These are phyloP conservation scores for Mycena crocata DNA, from an alignment of 768 basidiomycete genomes.

Conservation along the genomic window DNA sequence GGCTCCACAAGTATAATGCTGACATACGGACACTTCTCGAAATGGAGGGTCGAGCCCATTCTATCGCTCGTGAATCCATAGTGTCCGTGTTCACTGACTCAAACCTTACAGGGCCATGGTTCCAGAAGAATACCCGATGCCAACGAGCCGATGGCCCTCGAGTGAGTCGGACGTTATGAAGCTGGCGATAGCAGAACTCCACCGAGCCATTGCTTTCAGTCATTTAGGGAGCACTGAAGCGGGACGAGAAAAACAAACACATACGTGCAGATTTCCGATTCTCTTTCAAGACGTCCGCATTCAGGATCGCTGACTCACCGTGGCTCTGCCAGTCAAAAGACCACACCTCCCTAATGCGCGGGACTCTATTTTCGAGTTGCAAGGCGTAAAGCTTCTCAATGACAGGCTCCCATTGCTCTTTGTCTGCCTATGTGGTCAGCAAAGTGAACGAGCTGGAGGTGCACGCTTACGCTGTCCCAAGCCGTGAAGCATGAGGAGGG, in stretches of 20 bases:
- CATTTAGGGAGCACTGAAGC: too few relatives aligned
- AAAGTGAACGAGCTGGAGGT: neutral
- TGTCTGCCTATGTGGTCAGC: slow-evolving; percentile 35
- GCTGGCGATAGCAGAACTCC: slow-evolving; percentile 13
- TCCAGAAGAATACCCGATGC: slow-evolving; percentile 22
- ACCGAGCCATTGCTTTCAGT: slow-evolving; percentile 33
- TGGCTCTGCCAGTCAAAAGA: slow-evolving; percentile 45
- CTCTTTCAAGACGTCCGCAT: slow-evolving; percentile 36
- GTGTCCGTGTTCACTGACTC: neutral
- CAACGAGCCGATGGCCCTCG: slow-evolving; percentile 1
- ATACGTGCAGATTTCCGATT: slow-evolving; percentile 34
- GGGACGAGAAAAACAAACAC: too few relatives aligned
- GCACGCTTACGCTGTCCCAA: slow-evolving; percentile 12
- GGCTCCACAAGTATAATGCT: slow-evolving; percentile 18
- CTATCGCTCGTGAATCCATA: neutral
- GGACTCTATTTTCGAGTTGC: slow-evolving; percentile 3
- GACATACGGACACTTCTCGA: slow-evolving; percentile 12
- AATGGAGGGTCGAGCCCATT: slow-evolving; percentile 8
- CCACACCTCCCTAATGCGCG: slow-evolving; percentile 43
- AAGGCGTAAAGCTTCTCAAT: slow-evolving; percentile 36
- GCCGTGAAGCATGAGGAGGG: slow-evolving; percentile 15
- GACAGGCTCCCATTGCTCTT: slow-evolving; percentile 47
- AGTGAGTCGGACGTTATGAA: slow-evolving; percentile 28
- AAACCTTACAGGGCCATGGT: slow-evolving; percentile 6
- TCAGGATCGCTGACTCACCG: slow-evolving; percentile 45